phyloP scores from a whole-genome alignment of 1,139 yeast species.

The Geotrichum armillariae region DNA sequence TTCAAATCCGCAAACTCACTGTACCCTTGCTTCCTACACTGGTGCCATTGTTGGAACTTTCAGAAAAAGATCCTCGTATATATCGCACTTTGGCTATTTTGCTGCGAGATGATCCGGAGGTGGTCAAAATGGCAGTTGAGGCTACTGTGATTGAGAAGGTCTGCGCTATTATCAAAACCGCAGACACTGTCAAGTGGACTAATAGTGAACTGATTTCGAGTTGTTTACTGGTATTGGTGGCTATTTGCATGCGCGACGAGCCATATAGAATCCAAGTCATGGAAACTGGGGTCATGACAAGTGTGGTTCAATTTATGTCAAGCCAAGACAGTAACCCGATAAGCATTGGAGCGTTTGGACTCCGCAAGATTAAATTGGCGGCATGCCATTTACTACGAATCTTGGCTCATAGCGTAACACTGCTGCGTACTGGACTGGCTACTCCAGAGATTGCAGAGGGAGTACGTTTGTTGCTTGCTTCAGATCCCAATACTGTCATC shows the following conservation, averaged over 20 bases:
- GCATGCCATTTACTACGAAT: slow-evolving; percentile 65
- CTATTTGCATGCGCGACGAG: slow-evolving; percentile 38
- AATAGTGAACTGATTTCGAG: slow-evolving; percentile 32
- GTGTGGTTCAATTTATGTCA: slow-evolving; percentile 33
- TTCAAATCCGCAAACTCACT: slow-evolving; percentile 30
- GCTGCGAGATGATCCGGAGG: slow-evolving; percentile 35
- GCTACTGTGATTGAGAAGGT: slow-evolving; percentile 37
- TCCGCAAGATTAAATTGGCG: slow-evolving; percentile 37
- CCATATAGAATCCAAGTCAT: slow-evolving; percentile 36
- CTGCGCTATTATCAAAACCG: slow-evolving; percentile 27
- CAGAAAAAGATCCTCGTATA: slow-evolving; percentile 32
- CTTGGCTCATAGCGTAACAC: slow-evolving; percentile 69
- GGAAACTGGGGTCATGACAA: slow-evolving; percentile 35
- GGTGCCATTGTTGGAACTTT: slow-evolving; percentile 35
- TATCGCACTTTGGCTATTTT: slow-evolving; percentile 34
- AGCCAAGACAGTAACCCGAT: slow-evolving; percentile 23
- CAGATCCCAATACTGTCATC: slow-evolving; percentile 22
- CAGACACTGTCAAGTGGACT: slow-evolving; percentile 26
- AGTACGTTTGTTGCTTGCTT: slow-evolving; percentile 45
- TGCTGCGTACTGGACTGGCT: slow-evolving; percentile 67
- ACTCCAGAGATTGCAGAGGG: slow-evolving; percentile 55
- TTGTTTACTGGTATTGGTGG: slow-evolving; percentile 37
- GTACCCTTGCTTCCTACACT: slow-evolving; percentile 38
- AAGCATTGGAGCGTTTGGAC: slow-evolving; percentile 22
- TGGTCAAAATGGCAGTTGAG: slow-evolving; percentile 40